Conservation (phyloP, 306 rosid species). For the Fagus sylvatica region DNA sequence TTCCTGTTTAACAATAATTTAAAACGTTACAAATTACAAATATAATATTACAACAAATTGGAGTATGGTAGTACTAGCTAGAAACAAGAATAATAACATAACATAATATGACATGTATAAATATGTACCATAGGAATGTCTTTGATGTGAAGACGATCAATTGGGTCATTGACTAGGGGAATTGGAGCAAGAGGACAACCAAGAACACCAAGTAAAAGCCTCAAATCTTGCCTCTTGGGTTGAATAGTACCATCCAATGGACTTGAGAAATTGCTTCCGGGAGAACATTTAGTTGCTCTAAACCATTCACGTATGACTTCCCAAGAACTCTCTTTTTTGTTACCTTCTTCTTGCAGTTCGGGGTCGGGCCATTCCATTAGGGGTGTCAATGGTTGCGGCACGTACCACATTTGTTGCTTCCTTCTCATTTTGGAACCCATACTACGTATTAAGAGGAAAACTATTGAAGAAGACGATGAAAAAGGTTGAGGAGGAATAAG, state of each 20-base stretch:
- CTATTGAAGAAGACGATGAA: background rate
- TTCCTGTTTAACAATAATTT: constrained; percentile 45
- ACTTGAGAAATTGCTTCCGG: constrained; percentile 27
- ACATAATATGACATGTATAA: background rate
- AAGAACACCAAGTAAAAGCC: constrained; percentile 86
- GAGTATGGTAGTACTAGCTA: background rate
- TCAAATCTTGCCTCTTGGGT: constrained; percentile 72
- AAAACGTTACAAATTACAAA: background rate
- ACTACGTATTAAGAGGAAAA: background rate
- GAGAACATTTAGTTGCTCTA: constrained; percentile 56
- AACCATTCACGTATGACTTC: constrained; percentile 90
- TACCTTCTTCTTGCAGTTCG: constrained; percentile 79
- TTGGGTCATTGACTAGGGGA: constrained; percentile 50
- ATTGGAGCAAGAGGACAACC: constrained; percentile 97
- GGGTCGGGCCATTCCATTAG: constrained; percentile 94
- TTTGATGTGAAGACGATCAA: constrained; percentile 50
- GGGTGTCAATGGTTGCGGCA: constrained; percentile 86
- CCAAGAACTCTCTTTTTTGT: constrained; percentile 88
- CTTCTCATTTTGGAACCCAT: constrained; percentile 78
- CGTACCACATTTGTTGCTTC: constrained; percentile 63
- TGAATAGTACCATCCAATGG: constrained; percentile 49
- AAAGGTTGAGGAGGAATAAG: constrained; percentile 3
- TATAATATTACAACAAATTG: background rate
- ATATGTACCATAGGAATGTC: constrained; percentile 67
- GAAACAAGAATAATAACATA: background rate